Percentiles rank a stretch among this genome's conserved stretches.
These are phyloP conservation scores for Tagetes erecta DNA, from an alignment of 129 eudicot species.

Conservation along the genomic window DNA sequence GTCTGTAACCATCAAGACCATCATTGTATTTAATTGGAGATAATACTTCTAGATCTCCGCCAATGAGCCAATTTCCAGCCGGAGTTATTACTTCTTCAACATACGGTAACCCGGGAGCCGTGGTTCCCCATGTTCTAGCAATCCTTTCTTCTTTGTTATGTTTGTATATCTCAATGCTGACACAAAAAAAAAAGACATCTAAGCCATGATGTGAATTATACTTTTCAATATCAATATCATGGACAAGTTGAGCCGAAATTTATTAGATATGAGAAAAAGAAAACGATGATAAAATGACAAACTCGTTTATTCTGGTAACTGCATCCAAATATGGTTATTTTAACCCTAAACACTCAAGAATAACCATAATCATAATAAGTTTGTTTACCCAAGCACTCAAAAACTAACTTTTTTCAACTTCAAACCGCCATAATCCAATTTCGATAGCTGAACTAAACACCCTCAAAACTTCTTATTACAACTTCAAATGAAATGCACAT, in stretches of 20 bases:
- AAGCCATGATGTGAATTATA: conserved; percentile 14
- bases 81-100: conserved; percentile 83
- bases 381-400: not conserved
- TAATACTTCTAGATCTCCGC: conserved; percentile 89
- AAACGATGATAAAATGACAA: not conserved
- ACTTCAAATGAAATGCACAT: not conserved
- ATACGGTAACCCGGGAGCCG: conserved; percentile 85
- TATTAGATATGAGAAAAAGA: not conserved
- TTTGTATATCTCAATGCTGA: conserved; percentile 81
- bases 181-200: conserved; percentile 1
- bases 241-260: not conserved
- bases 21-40: conserved; percentile 81
- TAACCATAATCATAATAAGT: not conserved
- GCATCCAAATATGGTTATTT: not conserved
- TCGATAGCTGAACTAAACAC: not conserved
- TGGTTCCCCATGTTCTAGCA: conserved; percentile 96
- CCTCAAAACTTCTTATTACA: not conserved
- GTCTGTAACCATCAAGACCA: conserved; percentile 85
- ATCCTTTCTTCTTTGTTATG: conserved; percentile 96
- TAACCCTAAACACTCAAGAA: not conserved
- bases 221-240: not conserved
- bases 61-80: conserved; percentile 90
- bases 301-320: not conserved
- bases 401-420: not conserved
- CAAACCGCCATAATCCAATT: not conserved